Base-by-base conservation (phyloP, 176 grass and related monocot genomes). In the Pontederia paniculata region DNA sequence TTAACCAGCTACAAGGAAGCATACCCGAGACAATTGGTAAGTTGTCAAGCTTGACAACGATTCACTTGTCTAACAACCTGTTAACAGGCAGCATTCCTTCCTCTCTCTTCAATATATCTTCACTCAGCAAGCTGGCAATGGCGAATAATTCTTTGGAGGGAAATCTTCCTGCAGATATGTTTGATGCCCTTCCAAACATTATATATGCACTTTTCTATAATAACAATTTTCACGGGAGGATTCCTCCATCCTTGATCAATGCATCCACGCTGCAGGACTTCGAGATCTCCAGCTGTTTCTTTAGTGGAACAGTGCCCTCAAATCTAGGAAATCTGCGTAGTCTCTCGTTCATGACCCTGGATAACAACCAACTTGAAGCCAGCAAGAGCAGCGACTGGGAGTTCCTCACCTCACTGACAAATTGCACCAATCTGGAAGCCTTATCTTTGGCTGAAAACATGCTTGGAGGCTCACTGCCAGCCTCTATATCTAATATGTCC, bases 61-160 rank as follows among this genome's bases (percentile, higher is more conserved):
- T 83, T 19, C 19, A 2, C 58, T 13, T 78, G 7, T 20, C 48
- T 17, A 7, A 0, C 1, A 84, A 82, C 2, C 12, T 28, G 23
- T 82, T 6, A 5, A 5, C 4, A 74, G 79, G 12, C 25, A 7
- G 11, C 66, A 73, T 12, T n/a, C 79, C 68, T 0, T 17, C 12
- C 14, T 77, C 79, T 13, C 10, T 82, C 9, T 63, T 25, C 23
- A 45, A 50, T 12, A 15, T 49, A 16, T 77, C 11, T 18, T 82
- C n/a, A 0, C 21, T 17, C 13, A 9, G 6, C 77, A 84, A n/a
- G 2, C 0, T 84, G 1, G 0, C 50, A 1, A 14, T 84, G 13
- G 23, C 0, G 17, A 12, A 42, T 0, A 84, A 84, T 43, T 4
- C 70, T 2, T 67, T 79, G 46, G 65, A 21, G 6, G 75, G 81